Percentiles rank a stretch among this genome's conserved stretches.
phyloP scores from a whole-genome alignment of 306 rosid species.

The Gleditsia sinensis region DNA sequence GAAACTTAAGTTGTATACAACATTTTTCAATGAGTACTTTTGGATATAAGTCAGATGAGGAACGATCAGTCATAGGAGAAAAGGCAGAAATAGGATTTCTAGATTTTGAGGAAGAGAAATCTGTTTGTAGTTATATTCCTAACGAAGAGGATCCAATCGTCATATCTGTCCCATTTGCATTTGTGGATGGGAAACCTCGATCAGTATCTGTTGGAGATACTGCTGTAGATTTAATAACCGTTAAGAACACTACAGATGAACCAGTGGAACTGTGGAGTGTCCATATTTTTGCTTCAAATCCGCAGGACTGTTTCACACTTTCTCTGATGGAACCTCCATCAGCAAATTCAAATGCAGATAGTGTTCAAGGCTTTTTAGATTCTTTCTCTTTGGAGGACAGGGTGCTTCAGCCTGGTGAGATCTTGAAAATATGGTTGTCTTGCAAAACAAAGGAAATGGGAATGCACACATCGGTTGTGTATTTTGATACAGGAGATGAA shows the following conservation, averaged over 20 bases:
- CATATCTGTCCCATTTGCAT: slow-evolving; percentile 73
- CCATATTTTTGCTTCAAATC: slow-evolving; percentile 75
- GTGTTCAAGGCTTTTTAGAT: slow-evolving; percentile 52
- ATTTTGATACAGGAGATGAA: slow-evolving; percentile 71
- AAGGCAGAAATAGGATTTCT: slow-evolving; percentile 79
- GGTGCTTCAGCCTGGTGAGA: slow-evolving; percentile 75
- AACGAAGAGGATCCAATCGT: slow-evolving; percentile 55
- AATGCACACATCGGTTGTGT: slow-evolving; percentile 63
- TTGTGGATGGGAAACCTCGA: slow-evolving; percentile 66
- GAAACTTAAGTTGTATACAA: slow-evolving; percentile 32
- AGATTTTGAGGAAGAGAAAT: slow-evolving; percentile 77
- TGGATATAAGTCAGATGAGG: slow-evolving; percentile 62
- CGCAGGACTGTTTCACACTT: slow-evolving; percentile 71
- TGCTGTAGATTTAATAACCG: slow-evolving; percentile 55
- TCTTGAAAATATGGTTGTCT: slow-evolving; percentile 75
- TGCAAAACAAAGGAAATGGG: slow-evolving; percentile 88
- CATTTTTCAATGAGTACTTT: slow-evolving; percentile 55
- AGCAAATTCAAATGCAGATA: slow-evolving; percentile 40
- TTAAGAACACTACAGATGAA: slow-evolving; percentile 68
- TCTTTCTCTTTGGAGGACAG: slow-evolving; percentile 72
- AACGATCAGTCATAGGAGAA: slow-evolving; percentile 72
- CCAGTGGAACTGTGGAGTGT: slow-evolving; percentile 79
- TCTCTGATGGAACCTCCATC: slow-evolving; percentile 81
- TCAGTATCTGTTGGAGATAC: slow-evolving; percentile 59
- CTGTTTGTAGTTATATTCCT: slow-evolving; percentile 64